Evolutionary conservation across 352 stramenopile species (phyloP), one percentile per base, ranked within the genome.

Genomic region (Peronospora destructor): DNA sequence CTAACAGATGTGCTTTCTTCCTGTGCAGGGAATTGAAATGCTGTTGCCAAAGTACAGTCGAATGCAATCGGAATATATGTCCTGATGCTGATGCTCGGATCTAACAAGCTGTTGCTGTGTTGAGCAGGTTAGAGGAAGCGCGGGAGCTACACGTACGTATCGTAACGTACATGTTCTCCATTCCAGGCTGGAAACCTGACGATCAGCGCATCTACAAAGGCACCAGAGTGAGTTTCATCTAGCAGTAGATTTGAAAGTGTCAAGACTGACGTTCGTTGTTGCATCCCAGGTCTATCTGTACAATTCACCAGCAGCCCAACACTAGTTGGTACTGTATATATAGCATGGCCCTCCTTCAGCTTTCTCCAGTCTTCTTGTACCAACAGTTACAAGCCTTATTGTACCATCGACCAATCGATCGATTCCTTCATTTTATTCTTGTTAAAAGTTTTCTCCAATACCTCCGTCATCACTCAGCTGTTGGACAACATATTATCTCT

Each of bases 91-190:
- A n/a, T n/a, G 16, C 10, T 32, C 17, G 19, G 7, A 39, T 38
- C n/a, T 56, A 40, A 42, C 8, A 13, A 32, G 29, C 13, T 35
- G 25, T 21, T 47, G 28, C 13, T 57, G 17, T 35, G 11, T 0
- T 64, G 13, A 10, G 4, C 54, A 91, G 80, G 40, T 59, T 91
- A 12, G 73, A 87, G 60, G 77, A 87, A 68, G 76, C 81, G 3
- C 66, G 70, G 9, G 47, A 48, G 21, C 62, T 71, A 6, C 63
- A 70, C 17, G 65, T 92, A 14, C 76, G 77, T 32, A 87, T 92
- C 37, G 77, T 85, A 30, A 87, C 82, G 37, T 90, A 92, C 50
- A 75, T 92, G 25, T 92, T 92, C 43, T 84, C 78, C 1, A 68
- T 92, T 35, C 82, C 82, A 48, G 76, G 75, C 4, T 92, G 82